A percentile compares a stretch with the other conserved stretches of the same genome.
Conservation (phyloP, 2,329 filamentous ascomycete species). For the Plectosphaerella sp. region DNA sequence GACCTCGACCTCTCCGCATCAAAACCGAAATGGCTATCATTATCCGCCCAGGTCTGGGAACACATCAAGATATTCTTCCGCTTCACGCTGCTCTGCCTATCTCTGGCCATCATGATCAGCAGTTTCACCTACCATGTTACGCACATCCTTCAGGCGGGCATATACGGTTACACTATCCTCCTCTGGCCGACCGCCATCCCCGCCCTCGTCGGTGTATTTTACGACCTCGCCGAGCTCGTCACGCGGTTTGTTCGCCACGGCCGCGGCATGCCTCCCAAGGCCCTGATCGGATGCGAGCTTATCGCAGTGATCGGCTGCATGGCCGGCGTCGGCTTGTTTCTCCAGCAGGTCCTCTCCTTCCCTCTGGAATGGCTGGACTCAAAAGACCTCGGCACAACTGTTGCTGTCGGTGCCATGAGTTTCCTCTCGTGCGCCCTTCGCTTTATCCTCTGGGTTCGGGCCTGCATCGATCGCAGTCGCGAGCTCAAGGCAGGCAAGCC, state of each 20-base stretch:
- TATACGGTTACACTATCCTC: not conserved
- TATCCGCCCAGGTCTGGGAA: constrained; percentile 13
- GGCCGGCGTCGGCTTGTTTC: constrained; percentile 2
- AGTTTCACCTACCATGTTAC: constrained; percentile 1
- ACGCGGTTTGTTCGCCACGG: constrained; percentile 16
- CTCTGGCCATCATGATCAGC: constrained; percentile 9
- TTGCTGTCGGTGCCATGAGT: constrained; percentile 8
- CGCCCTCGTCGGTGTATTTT: constrained; percentile 12
- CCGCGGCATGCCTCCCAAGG: constrained; percentile 18
- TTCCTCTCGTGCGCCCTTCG: constrained; percentile 4
- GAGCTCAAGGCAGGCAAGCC: constrained; percentile 11
- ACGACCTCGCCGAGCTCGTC: constrained; percentile 19
- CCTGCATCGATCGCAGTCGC: constrained; percentile 17
- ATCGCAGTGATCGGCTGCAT: constrained; percentile 38
- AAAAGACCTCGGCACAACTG: not conserved
- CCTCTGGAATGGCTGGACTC: not conserved
- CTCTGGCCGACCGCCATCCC: not conserved
- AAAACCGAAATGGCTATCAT: constrained; percentile 3
- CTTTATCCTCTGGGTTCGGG: constrained; percentile 20
- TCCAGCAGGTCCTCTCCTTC: constrained; percentile 17
- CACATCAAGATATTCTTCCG: constrained; percentile 17
- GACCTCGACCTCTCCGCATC: too few relatives aligned
- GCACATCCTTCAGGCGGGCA: not conserved
- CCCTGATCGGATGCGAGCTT: constrained; percentile 34
- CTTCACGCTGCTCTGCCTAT: constrained; percentile 8